These are phyloP conservation scores for Tagetes patula DNA, from an alignment of 129 eudicot genomes.

Conservation along the genomic window DNA sequence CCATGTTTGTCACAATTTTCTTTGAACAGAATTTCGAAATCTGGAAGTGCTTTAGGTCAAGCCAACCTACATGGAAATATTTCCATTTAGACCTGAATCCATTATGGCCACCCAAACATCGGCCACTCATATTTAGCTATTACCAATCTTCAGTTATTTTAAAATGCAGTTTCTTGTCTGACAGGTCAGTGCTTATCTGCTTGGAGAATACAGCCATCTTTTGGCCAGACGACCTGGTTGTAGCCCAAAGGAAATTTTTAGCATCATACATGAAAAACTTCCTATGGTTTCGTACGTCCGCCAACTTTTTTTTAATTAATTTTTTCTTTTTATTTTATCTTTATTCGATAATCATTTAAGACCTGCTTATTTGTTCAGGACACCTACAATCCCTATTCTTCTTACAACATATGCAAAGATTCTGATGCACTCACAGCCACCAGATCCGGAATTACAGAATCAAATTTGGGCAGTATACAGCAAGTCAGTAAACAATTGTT, in stretches of 20 bases:
- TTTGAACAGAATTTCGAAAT: background rate
- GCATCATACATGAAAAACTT: slow-evolving; percentile 85
- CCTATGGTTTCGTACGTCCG: slow-evolving; percentile 89
- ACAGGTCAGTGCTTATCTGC: slow-evolving; percentile 93
- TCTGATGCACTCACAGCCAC: slow-evolving; percentile 89
- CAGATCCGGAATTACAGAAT: slow-evolving; percentile 81
- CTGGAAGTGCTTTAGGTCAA: background rate
- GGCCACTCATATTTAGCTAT: background rate
- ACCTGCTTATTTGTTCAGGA: slow-evolving; percentile 50
- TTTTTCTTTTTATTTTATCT: background rate
- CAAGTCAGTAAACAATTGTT: slow-evolving; percentile 55
- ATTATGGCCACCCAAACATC: background rate
- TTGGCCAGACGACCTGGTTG: slow-evolving; percentile 95
- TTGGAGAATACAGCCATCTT: slow-evolving; percentile 98
- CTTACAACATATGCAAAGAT: slow-evolving; percentile 97
- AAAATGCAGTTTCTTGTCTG: slow-evolving; percentile 21
- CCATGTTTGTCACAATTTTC: background rate
- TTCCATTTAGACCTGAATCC: background rate
- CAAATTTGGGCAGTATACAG: slow-evolving; percentile 86
- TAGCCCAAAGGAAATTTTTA: slow-evolving; percentile 83
- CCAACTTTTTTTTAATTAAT: slow-evolving; percentile 1
- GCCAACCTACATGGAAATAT: background rate
- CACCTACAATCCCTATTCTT: slow-evolving; percentile 78
- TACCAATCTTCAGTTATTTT: slow-evolving; percentile 16
- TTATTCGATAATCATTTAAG: slow-evolving; percentile 9